phyloP scores from a whole-genome alignment of 2,329 filamentous ascomycete genomes.

The Penicillium crustosum region DNA sequence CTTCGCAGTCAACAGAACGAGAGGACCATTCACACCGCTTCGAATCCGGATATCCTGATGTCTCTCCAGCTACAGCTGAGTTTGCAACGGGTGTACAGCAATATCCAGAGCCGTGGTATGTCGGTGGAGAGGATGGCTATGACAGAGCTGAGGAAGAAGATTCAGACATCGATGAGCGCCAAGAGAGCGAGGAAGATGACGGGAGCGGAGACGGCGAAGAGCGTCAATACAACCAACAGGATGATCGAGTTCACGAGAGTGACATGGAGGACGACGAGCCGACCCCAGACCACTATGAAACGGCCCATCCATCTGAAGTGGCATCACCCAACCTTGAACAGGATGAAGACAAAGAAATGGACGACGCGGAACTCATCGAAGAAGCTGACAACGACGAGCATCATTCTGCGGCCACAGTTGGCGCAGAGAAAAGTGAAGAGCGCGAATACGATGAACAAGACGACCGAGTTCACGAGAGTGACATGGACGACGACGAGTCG shows the following conservation, averaged over 20 bases:
- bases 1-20: not conserved
- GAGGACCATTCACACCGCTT: not conserved
- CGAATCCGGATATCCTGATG: not conserved
- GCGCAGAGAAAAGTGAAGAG: not conserved
- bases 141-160: not conserved
- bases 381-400: not conserved
- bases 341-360: not conserved
- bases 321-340: not conserved
- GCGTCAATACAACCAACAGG: not conserved
- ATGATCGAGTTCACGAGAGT: conserved; percentile 15
- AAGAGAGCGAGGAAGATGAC: conserved; percentile 2
- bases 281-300: not conserved
- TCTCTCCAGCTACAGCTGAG: not conserved
- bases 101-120: conserved; percentile 2
- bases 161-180: not conserved
- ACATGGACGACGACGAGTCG: conserved; percentile 22
- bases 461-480: conserved; percentile 17
- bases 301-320: not conserved
- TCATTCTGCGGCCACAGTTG: not conserved
- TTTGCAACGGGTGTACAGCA: conserved; percentile 1
- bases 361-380: not conserved
- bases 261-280: conserved; percentile 22
- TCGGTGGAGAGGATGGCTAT: conserved; percentile 4
- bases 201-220: not conserved
- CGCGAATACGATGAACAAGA: conserved; percentile 2